phyloP scores from a whole-genome alignment of 1,139 yeast genomes.

The Suhomyces yuchorum region DNA sequence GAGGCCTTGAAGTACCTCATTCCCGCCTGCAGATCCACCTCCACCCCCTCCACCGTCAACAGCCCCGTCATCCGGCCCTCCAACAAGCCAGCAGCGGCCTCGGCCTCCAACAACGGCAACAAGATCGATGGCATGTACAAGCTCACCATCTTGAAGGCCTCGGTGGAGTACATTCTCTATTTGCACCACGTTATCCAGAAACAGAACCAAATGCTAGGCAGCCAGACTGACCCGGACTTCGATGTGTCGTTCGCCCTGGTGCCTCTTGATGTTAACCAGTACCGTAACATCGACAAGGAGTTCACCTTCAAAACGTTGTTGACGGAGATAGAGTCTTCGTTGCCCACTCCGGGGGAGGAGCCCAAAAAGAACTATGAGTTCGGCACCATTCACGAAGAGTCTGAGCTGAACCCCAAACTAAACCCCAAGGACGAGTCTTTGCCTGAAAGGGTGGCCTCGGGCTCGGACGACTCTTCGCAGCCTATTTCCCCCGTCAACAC shows the following conservation, averaged over 20 bases:
- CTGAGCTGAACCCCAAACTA: conserved; percentile 17
- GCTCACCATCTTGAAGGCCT: conserved; percentile 74
- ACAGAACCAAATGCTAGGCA: conserved; percentile 40
- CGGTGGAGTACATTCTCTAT: conserved; percentile 77
- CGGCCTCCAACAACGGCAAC: conserved; percentile 28
- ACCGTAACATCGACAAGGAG: conserved; percentile 59
- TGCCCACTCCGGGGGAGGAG: conserved; percentile 1
- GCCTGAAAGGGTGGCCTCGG: not conserved
- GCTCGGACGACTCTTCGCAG: conserved; percentile 17
- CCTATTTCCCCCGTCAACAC: conserved; percentile 48
- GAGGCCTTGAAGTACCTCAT: conserved; percentile 76
- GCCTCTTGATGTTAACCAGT: conserved; percentile 58
- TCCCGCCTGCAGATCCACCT: conserved; percentile 68
- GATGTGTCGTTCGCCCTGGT: conserved; percentile 51
- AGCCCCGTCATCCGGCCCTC: conserved; percentile 20
- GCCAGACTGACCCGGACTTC: conserved; percentile 21
- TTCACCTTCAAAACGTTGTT: conserved; percentile 49
- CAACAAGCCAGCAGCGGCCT: conserved; percentile 12
- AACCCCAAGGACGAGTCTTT: not conserved
- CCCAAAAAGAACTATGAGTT: conserved; percentile 6
- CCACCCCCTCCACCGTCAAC: conserved; percentile 16
- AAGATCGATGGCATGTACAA: conserved; percentile 74
- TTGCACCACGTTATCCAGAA: conserved; percentile 59
- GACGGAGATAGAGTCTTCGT: conserved; percentile 10
- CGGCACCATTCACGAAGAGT: conserved; percentile 20